These are phyloP conservation scores for Leucoagaricus sp. DNA, from an alignment of 1,284 basidiomycete genomes.

Conservation along the genomic window DNA sequence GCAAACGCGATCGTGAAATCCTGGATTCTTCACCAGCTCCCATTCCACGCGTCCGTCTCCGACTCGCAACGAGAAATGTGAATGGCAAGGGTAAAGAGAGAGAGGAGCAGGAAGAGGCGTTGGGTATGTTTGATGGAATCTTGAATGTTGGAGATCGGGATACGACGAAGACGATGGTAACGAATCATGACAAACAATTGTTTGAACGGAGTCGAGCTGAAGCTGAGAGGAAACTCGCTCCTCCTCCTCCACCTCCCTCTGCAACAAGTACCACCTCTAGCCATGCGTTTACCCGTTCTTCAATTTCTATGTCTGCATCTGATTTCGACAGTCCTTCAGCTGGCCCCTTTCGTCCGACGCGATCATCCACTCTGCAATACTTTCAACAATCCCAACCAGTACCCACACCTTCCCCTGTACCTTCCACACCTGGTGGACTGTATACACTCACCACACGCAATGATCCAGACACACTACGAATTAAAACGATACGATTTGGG, in stretches of 20 bases:
- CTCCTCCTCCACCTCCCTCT: conserved; percentile 36
- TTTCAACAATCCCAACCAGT: conserved; percentile 23
- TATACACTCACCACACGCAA: conserved; percentile 31
- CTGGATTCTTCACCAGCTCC: conserved; percentile 31
- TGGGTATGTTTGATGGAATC: conserved; percentile 83
- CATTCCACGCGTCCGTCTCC: conserved; percentile 51
- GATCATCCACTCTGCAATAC: conserved; percentile 49
- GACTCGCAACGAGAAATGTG: conserved; percentile 46
- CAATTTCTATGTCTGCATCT: conserved; percentile 18
- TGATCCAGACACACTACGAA: conserved; percentile 57
- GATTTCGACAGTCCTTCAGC: conserved; percentile 50
- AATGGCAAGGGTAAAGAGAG: conserved; percentile 55
- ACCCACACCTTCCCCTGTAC: conserved; percentile 34
- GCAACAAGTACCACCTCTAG: conserved; percentile 18
- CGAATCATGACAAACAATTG: conserved; percentile 66
- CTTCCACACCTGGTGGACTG: conserved; percentile 38
- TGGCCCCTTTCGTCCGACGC: conserved; percentile 67
- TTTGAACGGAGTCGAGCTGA: conserved; percentile 74
- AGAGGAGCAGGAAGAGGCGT: conserved; percentile 60
- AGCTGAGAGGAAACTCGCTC: conserved; percentile 70
- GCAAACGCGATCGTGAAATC: conserved; percentile 28
- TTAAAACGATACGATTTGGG: conserved; percentile 92
- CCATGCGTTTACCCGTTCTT: conserved; percentile 6
- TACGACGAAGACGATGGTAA: conserved; percentile 70
- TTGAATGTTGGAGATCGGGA: conserved; percentile 75